Conservation (phyloP, 108 stramenopile species). For the Pseudonitzschia pungens region DNA sequence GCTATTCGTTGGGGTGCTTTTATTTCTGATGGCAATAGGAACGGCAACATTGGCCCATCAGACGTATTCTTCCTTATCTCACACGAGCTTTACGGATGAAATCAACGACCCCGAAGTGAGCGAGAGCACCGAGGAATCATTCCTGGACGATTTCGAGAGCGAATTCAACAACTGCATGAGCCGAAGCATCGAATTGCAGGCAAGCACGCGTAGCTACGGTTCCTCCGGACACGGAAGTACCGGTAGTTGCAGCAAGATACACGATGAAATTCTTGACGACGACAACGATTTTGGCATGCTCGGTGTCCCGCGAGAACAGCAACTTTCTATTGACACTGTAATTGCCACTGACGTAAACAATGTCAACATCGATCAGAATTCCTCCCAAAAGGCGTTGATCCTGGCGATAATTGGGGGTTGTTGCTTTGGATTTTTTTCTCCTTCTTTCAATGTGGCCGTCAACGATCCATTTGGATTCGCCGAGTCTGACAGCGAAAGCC, state of each 20-base stretch:
- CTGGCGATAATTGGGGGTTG: slow-evolving; percentile 38
- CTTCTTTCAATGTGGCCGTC: slow-evolving; percentile 53
- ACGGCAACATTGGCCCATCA: slow-evolving; percentile 36
- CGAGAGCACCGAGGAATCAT: too few species aligned
- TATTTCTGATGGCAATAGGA: slow-evolving; percentile 40
- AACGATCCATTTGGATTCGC: slow-evolving; percentile 41
- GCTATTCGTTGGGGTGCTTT: slow-evolving; percentile 20
- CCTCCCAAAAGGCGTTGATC: slow-evolving; percentile 18
- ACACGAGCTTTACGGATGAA: too few species aligned
- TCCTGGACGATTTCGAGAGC: not conserved
- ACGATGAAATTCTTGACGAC: too few species aligned
- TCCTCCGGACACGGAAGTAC: not conserved
- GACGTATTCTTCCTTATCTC: slow-evolving; percentile 1
- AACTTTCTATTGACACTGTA: too few species aligned
- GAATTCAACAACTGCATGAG: not conserved
- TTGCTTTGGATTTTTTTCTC: slow-evolving; percentile 53
- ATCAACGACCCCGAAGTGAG: too few species aligned
- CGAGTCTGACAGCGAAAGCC: not conserved
- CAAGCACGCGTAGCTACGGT: slow-evolving; percentile 8
- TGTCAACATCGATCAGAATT: not conserved
- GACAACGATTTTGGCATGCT: too few species aligned
- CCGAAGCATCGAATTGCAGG: slow-evolving; percentile 14
- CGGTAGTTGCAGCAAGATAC: too few species aligned
- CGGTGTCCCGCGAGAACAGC: too few species aligned
- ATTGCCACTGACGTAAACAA: too few species aligned